These are phyloP conservation scores for Acacia concinna DNA, from an alignment of 331 rosid species.

Conservation along the genomic window DNA sequence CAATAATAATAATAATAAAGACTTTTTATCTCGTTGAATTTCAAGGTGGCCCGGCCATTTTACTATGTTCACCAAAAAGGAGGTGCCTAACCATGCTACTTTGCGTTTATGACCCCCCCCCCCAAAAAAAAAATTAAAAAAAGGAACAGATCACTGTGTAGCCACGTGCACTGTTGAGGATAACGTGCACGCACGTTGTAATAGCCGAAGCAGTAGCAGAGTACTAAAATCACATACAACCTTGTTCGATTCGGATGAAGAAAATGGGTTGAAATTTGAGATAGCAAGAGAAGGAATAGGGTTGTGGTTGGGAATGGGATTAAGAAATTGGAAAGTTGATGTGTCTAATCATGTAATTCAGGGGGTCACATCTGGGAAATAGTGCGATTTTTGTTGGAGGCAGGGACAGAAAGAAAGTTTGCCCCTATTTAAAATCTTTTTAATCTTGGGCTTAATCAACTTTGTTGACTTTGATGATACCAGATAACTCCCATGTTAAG, in stretches of 20 bases:
- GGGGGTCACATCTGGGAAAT: slow-evolving; percentile 31
- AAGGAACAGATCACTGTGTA: slow-evolving; percentile 18
- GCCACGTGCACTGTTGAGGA: slow-evolving; percentile 29
- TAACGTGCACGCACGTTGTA: slow-evolving; percentile 43
- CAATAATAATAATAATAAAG: neutral
- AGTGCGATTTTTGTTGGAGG: slow-evolving; percentile 5
- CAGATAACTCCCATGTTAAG: slow-evolving; percentile 43
- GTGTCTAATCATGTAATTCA: slow-evolving; percentile 36
- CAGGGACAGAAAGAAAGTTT: slow-evolving; percentile 44
- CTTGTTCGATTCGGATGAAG: neutral
- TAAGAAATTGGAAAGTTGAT: neutral
- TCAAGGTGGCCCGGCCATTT: neutral
- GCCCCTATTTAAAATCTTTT: neutral
- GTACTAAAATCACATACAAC: neutral
- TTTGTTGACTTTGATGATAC: slow-evolving; percentile 17
- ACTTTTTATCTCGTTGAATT: neutral
- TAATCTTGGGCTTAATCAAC: neutral
- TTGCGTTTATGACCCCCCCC: neutral
- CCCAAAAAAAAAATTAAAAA: too few relatives aligned
- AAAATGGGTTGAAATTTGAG: slow-evolving; percentile 6
- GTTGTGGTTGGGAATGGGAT: neutral
- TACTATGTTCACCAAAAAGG: neutral
- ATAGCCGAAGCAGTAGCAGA: slow-evolving; percentile 24
- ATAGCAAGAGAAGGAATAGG: neutral
- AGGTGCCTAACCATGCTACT: slow-evolving; percentile 16